Evolutionary conservation across 2,329 filamentous ascomycete species (phyloP), one percentile per base, ranked within the genome.

Genomic region (Diplocarpon rosae): DNA sequence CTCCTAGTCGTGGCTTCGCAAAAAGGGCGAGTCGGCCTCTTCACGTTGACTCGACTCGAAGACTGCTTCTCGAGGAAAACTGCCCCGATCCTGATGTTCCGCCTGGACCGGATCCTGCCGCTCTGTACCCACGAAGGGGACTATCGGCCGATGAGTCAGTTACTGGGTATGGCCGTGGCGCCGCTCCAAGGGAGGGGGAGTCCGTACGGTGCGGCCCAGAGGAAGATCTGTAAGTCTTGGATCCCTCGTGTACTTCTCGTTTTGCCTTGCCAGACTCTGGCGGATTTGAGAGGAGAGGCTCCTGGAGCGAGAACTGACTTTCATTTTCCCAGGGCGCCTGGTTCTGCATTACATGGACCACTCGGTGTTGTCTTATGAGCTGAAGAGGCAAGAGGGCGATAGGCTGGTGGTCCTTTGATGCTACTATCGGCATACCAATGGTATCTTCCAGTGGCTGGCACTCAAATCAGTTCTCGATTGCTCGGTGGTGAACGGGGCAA

Each of bases 311-410:
- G 20, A 4, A 3, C 30, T 32, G 30, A 32, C 30, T 32, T 32
- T 10, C 13, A 30, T 3, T 32, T 32, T 12, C n/a, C 30, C 30
- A 32, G 30, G 80, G 70, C 67, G 82, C 47, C 53, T 90, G 46
- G 73, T 90, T 59, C 63, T 89, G 62, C 78, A 85, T 59, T 89
- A 82, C 59, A 71, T 72, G 46, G 78, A 87, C 61, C 78, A 85
- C 55, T 73, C 75, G 1, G 72, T 89, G 24, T 58, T 86, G 52
- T 80, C 73, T 47, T 89, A 87, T 64, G 79, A 85, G 60, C 62
- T 87, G 43, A 68, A 63, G 36, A 65, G 72, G 20, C 62, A 67
- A 36, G 60, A 61, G 33, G 46, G 52, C 13, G 54, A 59, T 40
- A 52, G 48, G 28, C 53, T 65, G 45, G 42, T 41, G 36, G 32